Conservation (phyloP, 75 land plant species). For the Adiantum capillusveneris region DNA sequence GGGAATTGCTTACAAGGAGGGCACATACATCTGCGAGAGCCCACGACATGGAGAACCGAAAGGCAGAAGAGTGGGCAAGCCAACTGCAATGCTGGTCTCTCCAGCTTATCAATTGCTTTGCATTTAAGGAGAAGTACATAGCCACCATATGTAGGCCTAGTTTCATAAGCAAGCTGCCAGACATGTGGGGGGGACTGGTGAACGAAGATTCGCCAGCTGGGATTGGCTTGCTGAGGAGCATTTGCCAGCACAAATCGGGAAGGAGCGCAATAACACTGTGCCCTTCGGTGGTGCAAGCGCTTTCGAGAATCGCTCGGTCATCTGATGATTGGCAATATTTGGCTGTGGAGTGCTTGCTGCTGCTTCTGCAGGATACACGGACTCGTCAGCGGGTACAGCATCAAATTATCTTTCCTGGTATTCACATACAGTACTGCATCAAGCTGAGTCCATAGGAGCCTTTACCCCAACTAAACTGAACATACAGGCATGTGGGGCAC, state of each 20-base stretch:
- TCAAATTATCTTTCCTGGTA: too few relatives aligned
- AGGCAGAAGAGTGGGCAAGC: conserved; percentile 83
- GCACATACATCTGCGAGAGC: conserved; percentile 24
- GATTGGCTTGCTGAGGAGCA: conserved; percentile 54
- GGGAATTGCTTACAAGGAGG: conserved; percentile 15
- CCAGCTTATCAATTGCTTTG: conserved; percentile 60
- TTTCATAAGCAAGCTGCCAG: conserved; percentile 41
- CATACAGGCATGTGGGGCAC: too few relatives aligned
- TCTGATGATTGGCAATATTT: conserved; percentile 82
- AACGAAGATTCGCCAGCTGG: conserved; percentile 59
- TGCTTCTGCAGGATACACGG: conserved; percentile 45
- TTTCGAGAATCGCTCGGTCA: conserved; percentile 55
- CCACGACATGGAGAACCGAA: conserved; percentile 27
- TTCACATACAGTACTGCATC: too few relatives aligned
- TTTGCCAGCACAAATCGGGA: conserved; percentile 41
- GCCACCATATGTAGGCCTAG: conserved; percentile 28
- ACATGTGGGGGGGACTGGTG: conserved; percentile 67
- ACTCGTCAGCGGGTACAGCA: conserved; percentile 30
- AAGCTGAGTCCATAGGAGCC: too few relatives aligned
- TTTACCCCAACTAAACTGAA: too few relatives aligned
- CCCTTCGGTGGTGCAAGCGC: conserved; percentile 19
- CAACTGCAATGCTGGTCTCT: conserved; percentile 82
- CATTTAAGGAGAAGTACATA: conserved; percentile 33
- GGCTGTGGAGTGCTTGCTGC: conserved; percentile 68
- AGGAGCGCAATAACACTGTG: conserved; percentile 26